These are phyloP conservation scores for Canavalia gladiata DNA, from an alignment of 306 rosid species.

Conservation along the genomic window DNA sequence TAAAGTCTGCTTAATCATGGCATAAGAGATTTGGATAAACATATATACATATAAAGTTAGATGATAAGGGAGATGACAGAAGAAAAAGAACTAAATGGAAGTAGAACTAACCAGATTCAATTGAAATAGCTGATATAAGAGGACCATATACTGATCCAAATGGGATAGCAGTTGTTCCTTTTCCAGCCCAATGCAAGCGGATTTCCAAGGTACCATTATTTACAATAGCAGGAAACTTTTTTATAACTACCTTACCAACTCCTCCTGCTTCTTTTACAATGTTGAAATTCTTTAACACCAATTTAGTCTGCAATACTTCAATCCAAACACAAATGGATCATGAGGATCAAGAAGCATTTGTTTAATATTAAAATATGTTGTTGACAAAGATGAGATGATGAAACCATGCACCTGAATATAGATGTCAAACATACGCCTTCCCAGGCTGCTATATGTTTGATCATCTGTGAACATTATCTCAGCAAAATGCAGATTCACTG, in stretches of 20 bases:
- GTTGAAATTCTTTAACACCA: slow-evolving; percentile 63
- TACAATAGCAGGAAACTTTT: slow-evolving; percentile 36
- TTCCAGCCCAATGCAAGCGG: slow-evolving; percentile 75
- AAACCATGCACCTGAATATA: slow-evolving; percentile 64
- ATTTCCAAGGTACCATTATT: slow-evolving; percentile 59
- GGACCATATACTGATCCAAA: slow-evolving; percentile 71
- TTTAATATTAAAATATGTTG: not conserved
- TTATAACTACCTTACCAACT: slow-evolving; percentile 44
- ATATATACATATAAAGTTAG: not conserved
- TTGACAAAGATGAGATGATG: slow-evolving; percentile 5
- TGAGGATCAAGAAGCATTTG: not conserved
- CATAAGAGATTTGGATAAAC: not conserved
- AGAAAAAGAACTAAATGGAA: not conserved
- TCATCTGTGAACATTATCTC: slow-evolving; percentile 56
- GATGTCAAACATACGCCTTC: slow-evolving; percentile 66
- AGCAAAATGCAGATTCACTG: slow-evolving; percentile 63
- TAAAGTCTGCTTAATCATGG: slow-evolving; percentile 46
- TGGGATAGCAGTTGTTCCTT: slow-evolving; percentile 76
- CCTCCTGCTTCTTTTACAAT: slow-evolving; percentile 62
- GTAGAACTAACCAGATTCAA: slow-evolving; percentile 55
- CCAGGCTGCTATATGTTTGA: slow-evolving; percentile 53
- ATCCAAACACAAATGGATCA: slow-evolving; percentile 38
- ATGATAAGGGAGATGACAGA: not conserved
- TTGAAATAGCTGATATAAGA: slow-evolving; percentile 76
- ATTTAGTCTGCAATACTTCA: slow-evolving; percentile 57